phyloP scores from a whole-genome alignment of 2,329 filamentous ascomycete species.

The Claviceps pusilla region DNA sequence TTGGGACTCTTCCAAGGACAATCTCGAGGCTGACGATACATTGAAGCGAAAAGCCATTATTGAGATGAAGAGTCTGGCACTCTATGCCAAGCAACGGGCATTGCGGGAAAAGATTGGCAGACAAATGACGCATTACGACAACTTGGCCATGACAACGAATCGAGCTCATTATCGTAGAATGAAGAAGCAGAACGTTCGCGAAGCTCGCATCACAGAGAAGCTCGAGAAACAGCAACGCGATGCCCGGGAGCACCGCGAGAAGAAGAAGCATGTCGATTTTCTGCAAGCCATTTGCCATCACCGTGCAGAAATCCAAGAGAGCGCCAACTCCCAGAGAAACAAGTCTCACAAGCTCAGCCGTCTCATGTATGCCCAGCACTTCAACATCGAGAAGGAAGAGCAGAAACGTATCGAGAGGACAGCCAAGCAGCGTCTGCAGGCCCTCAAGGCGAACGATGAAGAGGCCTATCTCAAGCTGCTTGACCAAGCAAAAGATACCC shows the following conservation, averaged over 20 bases:
- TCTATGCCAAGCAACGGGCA: slow-evolving; percentile 78
- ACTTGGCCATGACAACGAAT: slow-evolving; percentile 93
- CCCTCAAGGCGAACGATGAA: slow-evolving; percentile 96
- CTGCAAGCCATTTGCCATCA: slow-evolving; percentile 75
- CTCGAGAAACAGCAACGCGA: slow-evolving; percentile 97
- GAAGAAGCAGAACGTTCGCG: slow-evolving; percentile 93
- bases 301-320: slow-evolving; percentile 58
- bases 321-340: slow-evolving; percentile 49
- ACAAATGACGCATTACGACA: slow-evolving; percentile 91
- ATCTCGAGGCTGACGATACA: slow-evolving; percentile 57
- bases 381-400: slow-evolving; percentile 97
- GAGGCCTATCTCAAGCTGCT: slow-evolving; percentile 96
- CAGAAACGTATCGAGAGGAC: slow-evolving; percentile 96
- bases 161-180: slow-evolving; percentile 77
- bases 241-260: slow-evolving; percentile 86
- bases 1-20: slow-evolving; percentile 64
- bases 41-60: slow-evolving; percentile 83
- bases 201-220: slow-evolving; percentile 95
- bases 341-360: slow-evolving; percentile 78
- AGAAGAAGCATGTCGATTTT: slow-evolving; percentile 93
- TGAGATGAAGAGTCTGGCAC: slow-evolving; percentile 78
- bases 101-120: slow-evolving; percentile 76
- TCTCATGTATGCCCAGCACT: slow-evolving; percentile 78
- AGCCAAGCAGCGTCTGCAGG: slow-evolving; percentile 97
- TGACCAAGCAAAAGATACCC: slow-evolving; percentile 96